Conservation (phyloP, 176 grass and related monocot species). For the Hordeum marinum region DNA sequence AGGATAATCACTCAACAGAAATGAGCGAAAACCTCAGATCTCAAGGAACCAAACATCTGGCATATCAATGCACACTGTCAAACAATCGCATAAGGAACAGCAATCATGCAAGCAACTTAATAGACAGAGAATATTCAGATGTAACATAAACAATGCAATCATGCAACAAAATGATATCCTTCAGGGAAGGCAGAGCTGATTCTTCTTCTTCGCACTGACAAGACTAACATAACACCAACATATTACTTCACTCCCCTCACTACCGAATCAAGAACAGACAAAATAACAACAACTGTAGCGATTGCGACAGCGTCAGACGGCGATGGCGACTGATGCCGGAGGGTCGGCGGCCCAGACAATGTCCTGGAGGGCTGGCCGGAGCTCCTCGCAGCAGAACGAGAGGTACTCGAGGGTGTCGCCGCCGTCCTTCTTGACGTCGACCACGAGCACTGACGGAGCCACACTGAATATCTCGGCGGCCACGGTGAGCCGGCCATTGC, state of each 20-base stretch:
- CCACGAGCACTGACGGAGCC: constrained; percentile 68
- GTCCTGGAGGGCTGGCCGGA: constrained; percentile 72
- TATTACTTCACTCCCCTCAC: neutral
- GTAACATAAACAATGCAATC: neutral
- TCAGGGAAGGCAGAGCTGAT: too few relatives aligned
- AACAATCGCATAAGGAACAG: too few relatives aligned
- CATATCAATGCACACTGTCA: too few relatives aligned
- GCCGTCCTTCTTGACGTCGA: constrained; percentile 92
- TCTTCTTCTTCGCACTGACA: too few relatives aligned
- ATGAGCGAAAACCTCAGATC: too few relatives aligned
- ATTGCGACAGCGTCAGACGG: constrained; percentile 3
- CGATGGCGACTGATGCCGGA: neutral
- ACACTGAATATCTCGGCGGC: constrained; percentile 79
- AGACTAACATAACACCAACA: too few relatives aligned
- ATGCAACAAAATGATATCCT: neutral
- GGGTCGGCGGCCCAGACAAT: constrained; percentile 53
- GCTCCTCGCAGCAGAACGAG: constrained; percentile 81
- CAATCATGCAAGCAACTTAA: neutral
- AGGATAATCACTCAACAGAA: too few relatives aligned
- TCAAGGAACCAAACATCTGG: too few relatives aligned
- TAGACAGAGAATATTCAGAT: constrained; percentile 4
- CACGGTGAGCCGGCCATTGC: constrained; percentile 77
- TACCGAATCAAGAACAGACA: neutral
- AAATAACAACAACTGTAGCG: neutral
- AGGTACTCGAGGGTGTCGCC: constrained; percentile 78